Percentiles rank a stretch among this genome's conserved stretches.
phyloP scores from a whole-genome alignment of 768 basidiomycete genomes.

The Ramaria sp. region DNA sequence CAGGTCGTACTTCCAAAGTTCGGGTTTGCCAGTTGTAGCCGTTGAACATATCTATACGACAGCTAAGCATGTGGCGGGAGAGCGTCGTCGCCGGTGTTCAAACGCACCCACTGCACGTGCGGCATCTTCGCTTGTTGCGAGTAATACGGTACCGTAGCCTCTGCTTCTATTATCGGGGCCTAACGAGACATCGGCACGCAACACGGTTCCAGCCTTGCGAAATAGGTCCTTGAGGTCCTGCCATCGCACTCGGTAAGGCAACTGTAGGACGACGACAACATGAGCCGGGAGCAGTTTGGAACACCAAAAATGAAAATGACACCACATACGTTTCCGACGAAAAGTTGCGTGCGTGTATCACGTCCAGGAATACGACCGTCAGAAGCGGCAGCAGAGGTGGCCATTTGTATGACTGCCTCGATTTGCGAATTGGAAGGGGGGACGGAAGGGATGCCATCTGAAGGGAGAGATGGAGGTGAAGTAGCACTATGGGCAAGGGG shows the following conservation, averaged over 20 bases:
- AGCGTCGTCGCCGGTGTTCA: background rate
- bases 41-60: conserved; percentile 68
- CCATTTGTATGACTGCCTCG: conserved; percentile 84
- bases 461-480: background rate
- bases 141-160: conserved; percentile 90
- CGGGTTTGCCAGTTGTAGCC: conserved; percentile 97
- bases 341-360: conserved; percentile 91
- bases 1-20: conserved; percentile 82
- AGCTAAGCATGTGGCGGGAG: background rate
- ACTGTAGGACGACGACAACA: conserved; percentile 30
- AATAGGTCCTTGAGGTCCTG: conserved; percentile 99
- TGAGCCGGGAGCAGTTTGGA: conserved; percentile 1
- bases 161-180: conserved; percentile 86
- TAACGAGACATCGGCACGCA: conserved; percentile 67
- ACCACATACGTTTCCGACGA: conserved; percentile 82
- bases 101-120: conserved; percentile 63
- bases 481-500: background rate
- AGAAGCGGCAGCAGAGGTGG: conserved; percentile 52
- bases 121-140: conserved; percentile 92
- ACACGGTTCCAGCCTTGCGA: conserved; percentile 84
- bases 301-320: conserved; percentile 2
- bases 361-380: conserved; percentile 44
- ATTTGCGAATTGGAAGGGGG: conserved; percentile 33
- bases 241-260: conserved; percentile 96
- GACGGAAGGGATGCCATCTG: background rate